These are phyloP conservation scores for Auricularia sp. DNA, from an alignment of 768 basidiomycete species.

Conservation along the genomic window DNA sequence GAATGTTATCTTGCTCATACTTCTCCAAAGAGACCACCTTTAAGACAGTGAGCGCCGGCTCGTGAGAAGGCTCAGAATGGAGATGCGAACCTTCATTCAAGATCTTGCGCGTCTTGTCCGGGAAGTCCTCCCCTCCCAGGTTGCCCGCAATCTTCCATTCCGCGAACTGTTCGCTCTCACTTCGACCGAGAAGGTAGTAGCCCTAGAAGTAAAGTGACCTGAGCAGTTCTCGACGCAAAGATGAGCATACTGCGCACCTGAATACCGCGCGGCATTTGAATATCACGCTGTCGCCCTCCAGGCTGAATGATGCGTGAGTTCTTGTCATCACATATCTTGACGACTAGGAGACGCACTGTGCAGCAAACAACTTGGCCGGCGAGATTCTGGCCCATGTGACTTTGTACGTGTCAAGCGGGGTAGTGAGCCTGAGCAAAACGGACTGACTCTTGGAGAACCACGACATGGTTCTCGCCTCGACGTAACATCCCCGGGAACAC, in stretches of 20 bases:
- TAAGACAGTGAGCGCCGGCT: background rate
- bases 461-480: background rate
- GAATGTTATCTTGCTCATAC: conserved; percentile 10
- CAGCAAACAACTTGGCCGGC: background rate
- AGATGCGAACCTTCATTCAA: conserved; percentile 17
- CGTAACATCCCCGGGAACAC: background rate
- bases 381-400: conserved; percentile 1
- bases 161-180: conserved; percentile 10
- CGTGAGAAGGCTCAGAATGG: background rate
- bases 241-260: conserved; percentile 1
- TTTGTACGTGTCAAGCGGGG: background rate
- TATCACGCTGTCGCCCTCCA: background rate
- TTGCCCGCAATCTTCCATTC: conserved; percentile 19
- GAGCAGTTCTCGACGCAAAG: too few relatives aligned
- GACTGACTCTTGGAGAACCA: background rate
- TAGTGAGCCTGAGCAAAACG: too few relatives aligned
- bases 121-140: conserved; percentile 18
- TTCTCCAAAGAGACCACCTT: conserved; percentile 19
- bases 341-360: background rate
- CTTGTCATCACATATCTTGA: background rate
- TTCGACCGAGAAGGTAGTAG: conserved; percentile 16
- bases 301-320: background rate
- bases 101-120: conserved; percentile 20
- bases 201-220: conserved; percentile 4
- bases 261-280: conserved; percentile 18